A percentile compares a stretch with the other conserved stretches of the same genome.
Conservation (phyloP, 768 basidiomycete species). For the Phaeotremella fagi region DNA sequence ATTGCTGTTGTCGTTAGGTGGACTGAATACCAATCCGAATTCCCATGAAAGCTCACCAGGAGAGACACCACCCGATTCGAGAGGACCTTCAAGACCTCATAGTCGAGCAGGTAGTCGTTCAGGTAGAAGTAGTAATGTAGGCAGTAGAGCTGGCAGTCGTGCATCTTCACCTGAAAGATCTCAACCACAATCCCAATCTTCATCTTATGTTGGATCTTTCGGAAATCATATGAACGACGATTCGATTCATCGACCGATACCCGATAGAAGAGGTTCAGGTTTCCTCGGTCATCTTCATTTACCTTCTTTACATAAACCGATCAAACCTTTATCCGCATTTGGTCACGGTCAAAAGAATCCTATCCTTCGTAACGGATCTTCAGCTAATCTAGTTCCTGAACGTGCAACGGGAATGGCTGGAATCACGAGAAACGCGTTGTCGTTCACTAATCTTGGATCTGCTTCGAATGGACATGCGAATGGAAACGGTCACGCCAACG, state of each 20-base stretch:
- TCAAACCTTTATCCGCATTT: constrained; percentile 35
- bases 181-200: constrained; percentile 4
- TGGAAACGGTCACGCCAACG: background rate
- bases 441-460: constrained; percentile 17
- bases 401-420: constrained; percentile 4
- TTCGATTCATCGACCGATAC: constrained; percentile 50
- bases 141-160: constrained; percentile 51
- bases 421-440: constrained; percentile 16
- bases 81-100: constrained; percentile 30
- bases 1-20: constrained; percentile 63
- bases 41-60: constrained; percentile 36
- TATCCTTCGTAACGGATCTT: constrained; percentile 36
- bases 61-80: constrained; percentile 45
- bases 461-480: background rate
- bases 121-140: constrained; percentile 41
- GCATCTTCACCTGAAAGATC: constrained; percentile 61
- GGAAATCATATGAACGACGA: constrained; percentile 20
- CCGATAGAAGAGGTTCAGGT: constrained; percentile 32
- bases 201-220: constrained; percentile 6
- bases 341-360: constrained; percentile 16
- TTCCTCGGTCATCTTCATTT: constrained; percentile 37
- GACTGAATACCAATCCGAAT: constrained; percentile 33
- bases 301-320: constrained; percentile 34
- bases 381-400: constrained; percentile 18
- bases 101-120: constrained; percentile 47